Conservation (phyloP, 495 filamentous ascomycete genomes). For the Hypomontagnella submonticulosa region DNA sequence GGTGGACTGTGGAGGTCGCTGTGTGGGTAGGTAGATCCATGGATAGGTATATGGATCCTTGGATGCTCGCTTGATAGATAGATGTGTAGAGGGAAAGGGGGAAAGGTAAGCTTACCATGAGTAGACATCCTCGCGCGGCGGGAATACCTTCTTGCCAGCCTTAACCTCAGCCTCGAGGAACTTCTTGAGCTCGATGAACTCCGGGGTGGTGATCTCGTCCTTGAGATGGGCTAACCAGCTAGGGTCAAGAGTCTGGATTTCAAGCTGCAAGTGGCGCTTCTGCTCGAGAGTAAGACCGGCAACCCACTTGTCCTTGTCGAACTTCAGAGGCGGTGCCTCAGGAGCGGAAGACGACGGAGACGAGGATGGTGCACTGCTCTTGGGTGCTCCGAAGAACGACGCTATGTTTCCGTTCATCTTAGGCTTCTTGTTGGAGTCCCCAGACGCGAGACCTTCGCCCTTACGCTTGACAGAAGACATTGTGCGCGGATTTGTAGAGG, state of each 20-base stretch:
- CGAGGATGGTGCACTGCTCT: slow-evolving; percentile 46
- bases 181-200: slow-evolving; percentile 87
- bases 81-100: background rate
- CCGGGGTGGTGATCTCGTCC: slow-evolving; percentile 77
- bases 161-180: slow-evolving; percentile 85
- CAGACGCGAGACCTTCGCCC: slow-evolving; percentile 57
- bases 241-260: slow-evolving; percentile 90
- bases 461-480: slow-evolving; percentile 76
- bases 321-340: slow-evolving; percentile 60
- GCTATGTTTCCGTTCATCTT: slow-evolving; percentile 68
- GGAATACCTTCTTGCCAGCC: slow-evolving; percentile 80
- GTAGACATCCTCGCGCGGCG: slow-evolving; percentile 90
- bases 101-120: slow-evolving; percentile 72
- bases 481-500: background rate
- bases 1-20: background rate
- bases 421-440: slow-evolving; percentile 72
- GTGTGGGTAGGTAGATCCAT: background rate
- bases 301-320: slow-evolving; percentile 90
- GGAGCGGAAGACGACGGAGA: slow-evolving; percentile 40
- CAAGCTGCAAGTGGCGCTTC: slow-evolving; percentile 80
- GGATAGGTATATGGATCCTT: background rate
- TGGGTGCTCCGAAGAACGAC: slow-evolving; percentile 64
- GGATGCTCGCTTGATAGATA: background rate
- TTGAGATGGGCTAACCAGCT: slow-evolving; percentile 90
- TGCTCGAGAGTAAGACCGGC: slow-evolving; percentile 82